Evolutionary conservation across 2,329 filamentous ascomycete species (phyloP), one percentile per base, ranked within the genome.

Genomic region (Aureobasidium leucospermi): DNA sequence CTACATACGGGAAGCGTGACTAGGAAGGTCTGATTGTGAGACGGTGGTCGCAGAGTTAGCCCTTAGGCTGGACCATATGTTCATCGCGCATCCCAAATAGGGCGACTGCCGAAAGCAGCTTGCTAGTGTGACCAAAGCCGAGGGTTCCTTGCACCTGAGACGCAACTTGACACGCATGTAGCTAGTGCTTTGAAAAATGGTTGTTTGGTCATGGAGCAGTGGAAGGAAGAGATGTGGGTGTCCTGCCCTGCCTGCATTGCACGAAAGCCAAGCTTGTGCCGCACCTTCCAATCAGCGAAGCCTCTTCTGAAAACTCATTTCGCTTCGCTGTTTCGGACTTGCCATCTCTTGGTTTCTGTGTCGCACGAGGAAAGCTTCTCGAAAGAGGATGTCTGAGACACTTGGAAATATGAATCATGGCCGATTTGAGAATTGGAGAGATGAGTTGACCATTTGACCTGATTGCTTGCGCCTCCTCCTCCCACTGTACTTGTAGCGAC

Each of bases 21-120:
- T 46, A 46, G 52, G 41, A 16, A 36, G n/a, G 52, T 56, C 52
- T 56, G 41, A 36, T 56, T 56, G 29, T 56, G 52, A 56, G 52
- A 56, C 52, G 41, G 19, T 45, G 31, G 52, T 46, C 52, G 32
- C 39, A 56, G 52, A 38, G 31, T 36, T 45, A 56, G 52, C 52
- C 52, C 41, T 56, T 46, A 46, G 52, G 51, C 51, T 55, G 51
- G 51, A 29, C 51, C 51, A 43, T 32, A 46, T 6, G 41, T 46
- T 29, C 39, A 46, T 56, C 52, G 5, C 29, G 38, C 36, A 28
- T 45, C 10, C 5, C 10, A 56, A 32, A 31, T 31, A 45, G 29
- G 52, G 19, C 15, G 41, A 16, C 42, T 46, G 8, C 52, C 52
- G 52, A 34, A 45, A 42, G 15, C 16, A 42, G 49, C 31, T 19